These are phyloP conservation scores for Populus nigra DNA, from an alignment of 345 rosid species.

Conservation along the genomic window DNA sequence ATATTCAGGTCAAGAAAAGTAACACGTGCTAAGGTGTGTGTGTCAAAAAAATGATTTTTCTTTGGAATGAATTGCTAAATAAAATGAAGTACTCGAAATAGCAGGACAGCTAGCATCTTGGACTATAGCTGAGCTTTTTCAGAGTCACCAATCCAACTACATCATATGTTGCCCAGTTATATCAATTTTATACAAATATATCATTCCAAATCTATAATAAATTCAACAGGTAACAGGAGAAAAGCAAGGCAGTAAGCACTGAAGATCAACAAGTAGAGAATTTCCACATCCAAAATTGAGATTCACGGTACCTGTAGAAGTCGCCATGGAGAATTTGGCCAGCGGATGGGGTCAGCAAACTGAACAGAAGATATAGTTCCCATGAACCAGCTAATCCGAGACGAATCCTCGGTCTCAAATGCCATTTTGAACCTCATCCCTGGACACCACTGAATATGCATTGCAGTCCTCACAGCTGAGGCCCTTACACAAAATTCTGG, in stretches of 20 bases:
- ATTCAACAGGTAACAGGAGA: neutral
- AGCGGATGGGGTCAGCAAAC: slow-evolving; percentile 66
- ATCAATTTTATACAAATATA: neutral
- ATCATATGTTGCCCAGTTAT: neutral
- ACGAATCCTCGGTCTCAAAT: slow-evolving; percentile 88
- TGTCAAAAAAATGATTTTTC: no score
- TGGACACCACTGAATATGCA: slow-evolving; percentile 75
- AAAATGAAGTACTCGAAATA: neutral
- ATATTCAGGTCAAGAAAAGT: no score
- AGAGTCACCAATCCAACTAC: neutral
- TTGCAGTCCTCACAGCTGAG: slow-evolving; percentile 57
- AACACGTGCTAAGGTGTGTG: no score
- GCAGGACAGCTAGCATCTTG: neutral
- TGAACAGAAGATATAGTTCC: slow-evolving; percentile 81
- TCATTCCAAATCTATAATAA: neutral
- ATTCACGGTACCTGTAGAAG: slow-evolving; percentile 65
- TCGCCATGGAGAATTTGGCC: slow-evolving; percentile 97
- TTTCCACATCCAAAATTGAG: neutral
- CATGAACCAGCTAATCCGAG: slow-evolving; percentile 96
- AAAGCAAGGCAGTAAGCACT: neutral
- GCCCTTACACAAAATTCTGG: slow-evolving; percentile 86
- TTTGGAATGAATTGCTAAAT: no score
- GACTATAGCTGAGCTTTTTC: neutral
- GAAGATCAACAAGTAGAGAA: neutral
- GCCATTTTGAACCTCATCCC: slow-evolving; percentile 99